Conservation (phyloP, 768 basidiomycete species). For the Gymnopilus junonius region DNA sequence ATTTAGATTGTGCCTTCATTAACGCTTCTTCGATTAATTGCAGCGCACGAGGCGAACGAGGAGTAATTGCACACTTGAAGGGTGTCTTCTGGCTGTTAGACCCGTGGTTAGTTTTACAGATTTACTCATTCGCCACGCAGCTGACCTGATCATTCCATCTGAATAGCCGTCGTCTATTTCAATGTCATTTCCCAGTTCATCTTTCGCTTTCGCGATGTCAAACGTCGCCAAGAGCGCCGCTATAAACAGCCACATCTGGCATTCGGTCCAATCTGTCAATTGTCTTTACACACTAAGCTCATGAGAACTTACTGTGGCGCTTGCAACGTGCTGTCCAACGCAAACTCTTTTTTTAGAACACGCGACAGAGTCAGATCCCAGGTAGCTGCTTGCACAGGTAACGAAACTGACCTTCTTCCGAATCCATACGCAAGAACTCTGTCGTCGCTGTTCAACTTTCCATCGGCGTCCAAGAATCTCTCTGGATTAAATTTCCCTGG, state of each 20-base stretch:
- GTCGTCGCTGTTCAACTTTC: slow-evolving; percentile 40
- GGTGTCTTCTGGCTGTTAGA: slow-evolving; percentile 9
- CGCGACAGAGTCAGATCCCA: slow-evolving; percentile 17
- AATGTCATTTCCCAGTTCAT: slow-evolving; percentile 24
- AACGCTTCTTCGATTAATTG: slow-evolving; percentile 6
- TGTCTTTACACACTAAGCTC: background rate
- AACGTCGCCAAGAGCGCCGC: slow-evolving; percentile 31
- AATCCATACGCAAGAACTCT: slow-evolving; percentile 42
- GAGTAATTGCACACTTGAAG: slow-evolving; percentile 5
- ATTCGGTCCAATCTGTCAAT: background rate
- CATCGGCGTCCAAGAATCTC: slow-evolving; percentile 44
- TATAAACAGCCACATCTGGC: slow-evolving; percentile 25
- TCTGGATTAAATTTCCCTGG: slow-evolving; percentile 46
- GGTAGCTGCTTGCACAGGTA: background rate
- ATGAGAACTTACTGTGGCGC: slow-evolving; percentile 7
- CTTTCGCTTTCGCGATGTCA: slow-evolving; percentile 27
- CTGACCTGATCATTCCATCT: slow-evolving; percentile 3
- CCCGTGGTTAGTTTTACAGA: background rate
- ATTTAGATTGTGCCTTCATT: background rate
- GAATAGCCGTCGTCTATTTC: slow-evolving; percentile 5
- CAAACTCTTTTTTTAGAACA: slow-evolving; percentile 2
- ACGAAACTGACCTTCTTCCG: slow-evolving; percentile 36
- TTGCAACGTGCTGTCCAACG: slow-evolving; percentile 27
- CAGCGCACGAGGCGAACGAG: background rate
- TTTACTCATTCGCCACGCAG: background rate